Evolutionary conservation across 768 basidiomycete species (phyloP), one percentile per base, ranked within the genome.

Genomic region (Butyriboletus loyo): DNA sequence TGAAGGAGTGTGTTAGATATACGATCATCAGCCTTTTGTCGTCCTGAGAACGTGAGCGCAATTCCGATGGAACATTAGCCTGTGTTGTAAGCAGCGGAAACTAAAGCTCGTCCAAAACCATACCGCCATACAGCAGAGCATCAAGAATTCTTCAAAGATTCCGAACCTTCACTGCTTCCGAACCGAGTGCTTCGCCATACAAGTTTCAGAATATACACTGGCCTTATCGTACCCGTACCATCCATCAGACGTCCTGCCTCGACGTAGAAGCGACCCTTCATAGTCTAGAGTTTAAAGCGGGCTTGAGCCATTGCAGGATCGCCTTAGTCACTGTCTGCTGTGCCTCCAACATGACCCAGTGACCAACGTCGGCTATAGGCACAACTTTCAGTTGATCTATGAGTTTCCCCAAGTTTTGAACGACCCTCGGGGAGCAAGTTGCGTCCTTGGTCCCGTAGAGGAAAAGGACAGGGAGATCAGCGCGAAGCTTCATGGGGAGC

Each of bases 281-380:
- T 1, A 65, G 24, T 13, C 34, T 24, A 39, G 57, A 9, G 9
- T 25, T n/a, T 5, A 59, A 11, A 44, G 19, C 14, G 7, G 54
- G 45, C 15, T 68, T 65, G 14, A 83, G 63, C 82, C 81, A 84
- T 36, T 66, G 66, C 6, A 73, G 49, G n/a, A 84, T 71, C 41
- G 60, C 74, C 7, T 77, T 62, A 1, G 79, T 80, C 30, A 89
- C 73, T 24, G 73, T 73, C 39, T 85, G 78, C 32, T 76, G 75
- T 22, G 80, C 79, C 59, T 89, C 81, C 1, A 84, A 52, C 82
- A 87, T 77, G 1, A 89, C 42, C 86, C 87, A 90, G 62, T 89
- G 87, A 2, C 85, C 85, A 24, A 65, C 70, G 10, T 75, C 81
- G 44, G 84, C 76, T 10, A 88, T 52, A 10, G 74, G 73, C 25